Evolutionary conservation across 2,329 filamentous ascomycete species (phyloP).

Genomic region (Neoascochyta sp.): DNA sequence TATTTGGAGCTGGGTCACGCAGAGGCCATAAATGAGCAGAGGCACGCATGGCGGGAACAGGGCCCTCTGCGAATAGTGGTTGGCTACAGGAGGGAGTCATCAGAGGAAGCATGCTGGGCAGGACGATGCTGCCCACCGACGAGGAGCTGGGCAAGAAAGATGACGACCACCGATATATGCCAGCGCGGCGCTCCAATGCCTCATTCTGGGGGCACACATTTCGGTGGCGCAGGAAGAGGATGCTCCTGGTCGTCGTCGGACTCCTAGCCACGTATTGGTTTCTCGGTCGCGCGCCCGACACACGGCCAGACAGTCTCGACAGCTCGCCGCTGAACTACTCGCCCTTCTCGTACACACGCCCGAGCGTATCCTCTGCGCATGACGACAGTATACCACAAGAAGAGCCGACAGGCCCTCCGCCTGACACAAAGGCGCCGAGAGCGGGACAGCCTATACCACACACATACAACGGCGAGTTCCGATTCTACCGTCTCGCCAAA

Average conservation of each 20-base stretch:
- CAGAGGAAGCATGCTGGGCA: slow-evolving; percentile 33
- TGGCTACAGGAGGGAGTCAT: slow-evolving; percentile 27
- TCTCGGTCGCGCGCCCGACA: slow-evolving; percentile 41
- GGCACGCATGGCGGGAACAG: slow-evolving; percentile 22
- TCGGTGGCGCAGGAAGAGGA: slow-evolving; percentile 51
- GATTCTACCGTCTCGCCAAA: slow-evolving; percentile 61
- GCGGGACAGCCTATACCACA: slow-evolving; percentile 15
- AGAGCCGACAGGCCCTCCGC: slow-evolving; percentile 29
- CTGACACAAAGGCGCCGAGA: slow-evolving; percentile 17
- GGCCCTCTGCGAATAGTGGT: slow-evolving; percentile 18
- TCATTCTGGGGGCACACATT: slow-evolving; percentile 23
- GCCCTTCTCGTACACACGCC: neutral
- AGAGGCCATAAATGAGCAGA: slow-evolving; percentile 23
- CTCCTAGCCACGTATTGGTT: slow-evolving; percentile 59
- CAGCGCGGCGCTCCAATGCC: slow-evolving; percentile 35
- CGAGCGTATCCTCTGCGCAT: slow-evolving; percentile 2
- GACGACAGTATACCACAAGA: slow-evolving; percentile 5
- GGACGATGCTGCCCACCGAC: slow-evolving; percentile 50
- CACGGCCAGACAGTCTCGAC: slow-evolving; percentile 1
- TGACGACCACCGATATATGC: slow-evolving; percentile 53
- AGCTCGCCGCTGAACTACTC: neutral
- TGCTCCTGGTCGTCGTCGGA: slow-evolving; percentile 35
- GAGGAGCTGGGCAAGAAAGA: slow-evolving; percentile 64
- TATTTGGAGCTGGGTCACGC: slow-evolving; percentile 1
- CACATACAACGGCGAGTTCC: slow-evolving; percentile 65